Percentiles rank a stretch among this genome's conserved stretches.
These are phyloP conservation scores for Silene conica DNA, from an alignment of 148 eudicot species.

Conservation along the genomic window DNA sequence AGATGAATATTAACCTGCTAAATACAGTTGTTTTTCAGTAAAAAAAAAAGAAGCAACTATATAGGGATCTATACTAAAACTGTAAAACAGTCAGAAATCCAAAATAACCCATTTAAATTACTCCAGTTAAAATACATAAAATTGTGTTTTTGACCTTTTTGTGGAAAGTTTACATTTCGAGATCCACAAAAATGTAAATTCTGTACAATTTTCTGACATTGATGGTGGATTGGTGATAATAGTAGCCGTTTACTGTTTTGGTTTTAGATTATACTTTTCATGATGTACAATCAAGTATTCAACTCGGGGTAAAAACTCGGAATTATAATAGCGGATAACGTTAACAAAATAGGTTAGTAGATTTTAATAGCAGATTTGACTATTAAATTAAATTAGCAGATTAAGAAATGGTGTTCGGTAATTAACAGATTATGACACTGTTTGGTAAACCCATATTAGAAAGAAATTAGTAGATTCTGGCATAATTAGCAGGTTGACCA, in stretches of 20 bases:
- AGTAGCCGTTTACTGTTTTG: neutral
- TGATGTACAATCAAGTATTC: too few relatives aligned
- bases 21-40: conserved; percentile 10
- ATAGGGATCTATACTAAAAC: neutral
- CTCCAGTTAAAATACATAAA: neutral
- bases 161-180: conserved; percentile 7
- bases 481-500: too few relatives aligned
- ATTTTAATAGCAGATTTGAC: too few relatives aligned
- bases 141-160: conserved; percentile 6
- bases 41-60: neutral
- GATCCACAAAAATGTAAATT: neutral
- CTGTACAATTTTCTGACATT: neutral
- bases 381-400: too few relatives aligned
- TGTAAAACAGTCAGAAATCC: neutral
- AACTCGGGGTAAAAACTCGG: too few relatives aligned
- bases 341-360: too few relatives aligned
- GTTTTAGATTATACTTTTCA: neutral
- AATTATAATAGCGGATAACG: too few relatives aligned
- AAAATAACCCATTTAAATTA: neutral
- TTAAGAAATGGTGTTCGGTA: too few relatives aligned
- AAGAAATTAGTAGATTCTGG: too few relatives aligned
- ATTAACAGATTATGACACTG: too few relatives aligned
- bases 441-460: too few relatives aligned
- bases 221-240: conserved; percentile 2
- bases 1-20: conserved; percentile 14